These are phyloP conservation scores for Stachybotrys chartarum DNA, from an alignment of 2,329 filamentous ascomycete genomes.

Conservation along the genomic window DNA sequence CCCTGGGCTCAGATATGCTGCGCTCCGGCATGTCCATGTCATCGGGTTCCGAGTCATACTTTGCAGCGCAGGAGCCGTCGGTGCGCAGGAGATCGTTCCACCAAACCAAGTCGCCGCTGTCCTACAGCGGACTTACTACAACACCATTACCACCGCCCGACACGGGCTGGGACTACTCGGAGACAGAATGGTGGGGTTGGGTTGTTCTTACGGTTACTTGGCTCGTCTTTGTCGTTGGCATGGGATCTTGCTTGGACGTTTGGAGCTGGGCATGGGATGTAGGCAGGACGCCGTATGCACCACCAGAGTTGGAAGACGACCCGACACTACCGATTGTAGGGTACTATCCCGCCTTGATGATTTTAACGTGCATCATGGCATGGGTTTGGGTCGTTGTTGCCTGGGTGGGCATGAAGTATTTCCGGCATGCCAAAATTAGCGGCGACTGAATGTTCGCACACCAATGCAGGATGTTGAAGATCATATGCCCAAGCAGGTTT, in stretches of 20 bases:
- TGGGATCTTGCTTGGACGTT: constrained; percentile 89
- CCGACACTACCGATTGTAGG: constrained; percentile 90
- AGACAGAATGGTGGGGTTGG: constrained; percentile 99
- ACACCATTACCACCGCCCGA: constrained; percentile 40
- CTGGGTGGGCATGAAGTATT: constrained; percentile 99
- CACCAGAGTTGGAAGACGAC: constrained; percentile 91
- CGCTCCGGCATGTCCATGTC: constrained; percentile 37
- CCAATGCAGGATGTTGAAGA: no score
- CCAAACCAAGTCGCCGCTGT: constrained; percentile 53
- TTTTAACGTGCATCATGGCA: constrained; percentile 89
- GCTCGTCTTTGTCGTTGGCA: constrained; percentile 92
- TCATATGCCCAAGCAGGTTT: no score
- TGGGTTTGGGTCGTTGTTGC: constrained; percentile 98
- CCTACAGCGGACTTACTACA: constrained; percentile 44
- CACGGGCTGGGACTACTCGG: constrained; percentile 77
- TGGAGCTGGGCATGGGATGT: constrained; percentile 99
- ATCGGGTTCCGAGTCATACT: constrained; percentile 59
- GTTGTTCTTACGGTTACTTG: constrained; percentile 85
- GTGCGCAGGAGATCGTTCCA: constrained; percentile 41
- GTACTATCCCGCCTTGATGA: constrained; percentile 92
- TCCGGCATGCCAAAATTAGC: constrained; percentile 88
- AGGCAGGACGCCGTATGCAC: constrained; percentile 89
- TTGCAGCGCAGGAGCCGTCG: constrained; percentile 33
- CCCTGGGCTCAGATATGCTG: constrained; percentile 35
- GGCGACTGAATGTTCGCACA: constrained; percentile 38